These are phyloP conservation scores for Naganishia randhawae DNA, from an alignment of 768 basidiomycete genomes.

Conservation along the genomic window DNA sequence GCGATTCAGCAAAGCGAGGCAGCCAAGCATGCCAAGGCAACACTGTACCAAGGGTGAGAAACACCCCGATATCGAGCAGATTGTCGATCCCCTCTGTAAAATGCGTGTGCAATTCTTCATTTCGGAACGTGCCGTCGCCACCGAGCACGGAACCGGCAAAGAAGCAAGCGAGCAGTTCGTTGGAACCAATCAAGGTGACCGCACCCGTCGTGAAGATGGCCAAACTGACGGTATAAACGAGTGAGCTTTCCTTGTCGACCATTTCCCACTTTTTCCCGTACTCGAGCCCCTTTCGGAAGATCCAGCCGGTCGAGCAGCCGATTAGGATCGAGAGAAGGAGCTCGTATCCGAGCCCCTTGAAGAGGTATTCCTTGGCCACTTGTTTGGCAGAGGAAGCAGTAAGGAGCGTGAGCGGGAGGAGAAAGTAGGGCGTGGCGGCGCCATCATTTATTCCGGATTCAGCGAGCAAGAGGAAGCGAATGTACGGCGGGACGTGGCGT, in stretches of 20 bases:
- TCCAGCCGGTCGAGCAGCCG: conserved; percentile 25
- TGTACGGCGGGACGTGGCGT: conserved; percentile 36
- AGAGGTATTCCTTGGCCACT: conserved; percentile 24
- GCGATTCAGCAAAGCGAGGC: too few relatives aligned
- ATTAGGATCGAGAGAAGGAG: conserved; percentile 26
- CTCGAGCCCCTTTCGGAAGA: conserved; percentile 26
- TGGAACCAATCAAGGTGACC: conserved; percentile 31
- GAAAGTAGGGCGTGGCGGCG: conserved; percentile 31
- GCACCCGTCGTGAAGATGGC: conserved; percentile 32
- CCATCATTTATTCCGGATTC: conserved; percentile 39
- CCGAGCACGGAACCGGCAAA: conserved; percentile 32
- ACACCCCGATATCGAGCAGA: conserved; percentile 32
- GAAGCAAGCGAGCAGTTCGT: conserved; percentile 35
- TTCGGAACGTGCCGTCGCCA: conserved; percentile 30
- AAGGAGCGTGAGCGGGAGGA: conserved; percentile 30
- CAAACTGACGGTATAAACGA: conserved; percentile 34
- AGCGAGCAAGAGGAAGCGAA: conserved; percentile 32
- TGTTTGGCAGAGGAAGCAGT: conserved; percentile 1
- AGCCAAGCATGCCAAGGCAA: conserved; percentile 33
- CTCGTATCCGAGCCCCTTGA: conserved; percentile 31
- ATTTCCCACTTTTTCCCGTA: conserved; percentile 27
- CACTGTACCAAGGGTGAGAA: conserved; percentile 34
- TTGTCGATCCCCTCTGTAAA: conserved; percentile 35
- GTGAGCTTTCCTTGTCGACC: conserved; percentile 34
- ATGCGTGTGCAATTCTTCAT: conserved; percentile 34